Base-by-base conservation (phyloP, 2,329 filamentous ascomycete species). In the Rutstroemia sp. region DNA sequence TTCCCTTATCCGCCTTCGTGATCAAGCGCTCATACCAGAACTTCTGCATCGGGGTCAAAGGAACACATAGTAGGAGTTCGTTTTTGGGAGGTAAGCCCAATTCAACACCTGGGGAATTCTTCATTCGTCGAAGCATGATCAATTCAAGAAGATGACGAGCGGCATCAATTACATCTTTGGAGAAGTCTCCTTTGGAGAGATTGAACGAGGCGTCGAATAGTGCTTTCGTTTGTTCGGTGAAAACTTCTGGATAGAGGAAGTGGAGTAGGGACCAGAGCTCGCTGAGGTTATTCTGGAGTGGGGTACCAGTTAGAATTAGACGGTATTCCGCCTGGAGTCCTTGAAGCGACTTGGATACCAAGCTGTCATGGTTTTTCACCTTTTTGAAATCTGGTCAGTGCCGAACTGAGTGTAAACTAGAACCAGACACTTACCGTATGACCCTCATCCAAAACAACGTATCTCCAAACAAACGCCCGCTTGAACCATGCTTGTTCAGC, bases 121-220 rank as follows among this genome's bases (percentile, higher is more conserved):
- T 85, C 72, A 81, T 79, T 3, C 81, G 71, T 12, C 81, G 73
- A 6, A 84, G 70, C 81, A 84, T 84, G 49, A 84, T 74, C 1
- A 81, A 65, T 59, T 81, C 77, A 1, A 84, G 71, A 8, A 85
- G 70, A 1, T 69, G 70, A 0, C 79, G 74, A 5, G 80, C 73
- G 61, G 77, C 67, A 49, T 80, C 75, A 67, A 84, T 74, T 27
- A 83, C 80, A 0, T 66, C 66, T 4, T 74, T 75, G 23, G 79
- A 77, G 8, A 79, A 78, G 57, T 75, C 77, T 7, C 81, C 81
- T 16, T 76, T 74, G 2, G 71, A 75, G 1, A 85, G 69, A 54
- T 83, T 77, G 62, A 84, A 85, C 0, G 81, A 79, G 10, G 77
- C 72, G 45, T 75, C 75, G 66, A 84, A 85, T 0, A 75, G 67